Base-by-base conservation (phyloP, 2,329 filamentous ascomycete species). In the Colletotrichum navitas region DNA sequence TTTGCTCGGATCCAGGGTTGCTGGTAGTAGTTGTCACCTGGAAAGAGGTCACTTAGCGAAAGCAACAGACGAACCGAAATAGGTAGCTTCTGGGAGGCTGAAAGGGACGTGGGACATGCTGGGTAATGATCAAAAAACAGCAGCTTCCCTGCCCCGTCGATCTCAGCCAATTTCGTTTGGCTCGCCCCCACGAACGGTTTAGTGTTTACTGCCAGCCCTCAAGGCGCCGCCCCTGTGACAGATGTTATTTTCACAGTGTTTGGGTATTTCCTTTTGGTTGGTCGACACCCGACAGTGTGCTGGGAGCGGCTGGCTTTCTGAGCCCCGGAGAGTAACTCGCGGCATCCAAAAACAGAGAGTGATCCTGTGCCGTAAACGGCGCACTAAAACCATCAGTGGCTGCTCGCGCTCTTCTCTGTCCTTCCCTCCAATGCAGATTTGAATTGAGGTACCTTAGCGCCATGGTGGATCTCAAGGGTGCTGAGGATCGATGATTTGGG, bases 101-200 rank as follows among this genome's bases (percentile, higher is more conserved):
- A 61, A 58, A 45, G 52, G 59, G 65, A 52, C 52, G 55, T 67
- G 14, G 24, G 62, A 45, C 29, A 49, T 62, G 55, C 39, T 66
- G 67, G 59, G 65, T 60, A 71, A 71, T 71, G 32, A 68, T 49
- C 66, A 63, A 64, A 65, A 60, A 68, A 71, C 68, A 71, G 43
- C n/a, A 63, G 43, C 36, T 68, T 63, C 68, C 68, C 54, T 71
- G 59, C 45, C 41, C 24, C 36, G 68, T 60, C 68, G 68, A 69
- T 71, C 68, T 59, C 65, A 68, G 65, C 47, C 68, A 71, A 68
- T 68, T 71, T 66, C 65, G 34, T 68, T 47, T 60, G 59, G 34
- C 58, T 54, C 26, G 49, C 54, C 56, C 62, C 66, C 32, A 10
- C n/a, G 32, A 43, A 12, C 43, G 49, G 43, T 34, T 47, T 51